These are phyloP conservation scores for Mucor plumbeus DNA, from an alignment of 371 early-diverging fungal genomes.

Conservation along the genomic window DNA sequence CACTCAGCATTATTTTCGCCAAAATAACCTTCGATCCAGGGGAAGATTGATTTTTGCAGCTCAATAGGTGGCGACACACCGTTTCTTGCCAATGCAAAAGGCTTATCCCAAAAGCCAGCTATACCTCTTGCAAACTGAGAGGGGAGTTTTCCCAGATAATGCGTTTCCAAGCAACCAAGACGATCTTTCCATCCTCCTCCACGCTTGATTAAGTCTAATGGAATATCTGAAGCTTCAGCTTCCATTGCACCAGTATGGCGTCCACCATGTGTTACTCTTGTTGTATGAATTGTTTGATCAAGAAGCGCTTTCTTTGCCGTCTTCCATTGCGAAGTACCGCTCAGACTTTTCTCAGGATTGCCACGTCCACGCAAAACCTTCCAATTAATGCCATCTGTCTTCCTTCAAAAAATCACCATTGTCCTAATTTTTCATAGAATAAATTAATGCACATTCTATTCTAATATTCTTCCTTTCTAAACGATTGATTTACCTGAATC, in stretches of 20 bases:
- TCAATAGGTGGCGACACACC: neutral
- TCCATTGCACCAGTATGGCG: constrained; percentile 9
- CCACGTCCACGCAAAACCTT: too few relatives aligned
- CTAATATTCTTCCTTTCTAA: neutral
- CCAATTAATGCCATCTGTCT: neutral
- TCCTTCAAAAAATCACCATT: neutral
- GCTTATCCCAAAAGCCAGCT: constrained; percentile 13
- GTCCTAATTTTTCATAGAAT: too few relatives aligned
- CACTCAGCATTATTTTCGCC: neutral
- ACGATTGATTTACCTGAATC: neutral
- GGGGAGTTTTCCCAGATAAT: constrained; percentile 5
- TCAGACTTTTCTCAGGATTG: too few relatives aligned
- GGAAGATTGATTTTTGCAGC: neutral
- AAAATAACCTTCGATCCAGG: constrained; percentile 7
- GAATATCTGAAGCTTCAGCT: constrained; percentile 1
- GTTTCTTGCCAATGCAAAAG: constrained; percentile 8
- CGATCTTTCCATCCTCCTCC: constrained; percentile 15
- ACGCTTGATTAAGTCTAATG: neutral
- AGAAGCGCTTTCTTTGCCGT: too few relatives aligned
- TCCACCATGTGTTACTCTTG: constrained; percentile 9
- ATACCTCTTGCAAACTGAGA: constrained; percentile 7
- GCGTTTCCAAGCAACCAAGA: constrained; percentile 3
- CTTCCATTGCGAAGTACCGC: too few relatives aligned
- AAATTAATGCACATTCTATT: too few relatives aligned
- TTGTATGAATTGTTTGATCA: too few relatives aligned